Evolutionary conservation across 1,139 yeast genomes (phyloP).

Genomic region (Tardiomyces digboiensis): DNA sequence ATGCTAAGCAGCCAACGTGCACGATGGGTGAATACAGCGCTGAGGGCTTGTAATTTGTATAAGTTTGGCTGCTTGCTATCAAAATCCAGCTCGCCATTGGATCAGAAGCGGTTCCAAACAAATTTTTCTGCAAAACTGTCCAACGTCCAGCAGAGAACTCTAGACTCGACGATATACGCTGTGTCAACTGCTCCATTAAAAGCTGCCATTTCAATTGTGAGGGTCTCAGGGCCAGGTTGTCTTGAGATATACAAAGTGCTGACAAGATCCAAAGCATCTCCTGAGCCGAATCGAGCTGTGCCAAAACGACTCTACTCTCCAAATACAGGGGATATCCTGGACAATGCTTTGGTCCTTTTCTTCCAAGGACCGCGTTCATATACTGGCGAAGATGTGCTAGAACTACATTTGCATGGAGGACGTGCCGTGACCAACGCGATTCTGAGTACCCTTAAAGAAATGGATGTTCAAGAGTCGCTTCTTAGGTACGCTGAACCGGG

Average conservation of each 20-base stretch:
- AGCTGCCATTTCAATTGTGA: constrained; percentile 80
- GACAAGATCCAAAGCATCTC: constrained; percentile 32
- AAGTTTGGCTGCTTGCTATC: too few relatives aligned
- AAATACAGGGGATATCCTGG: constrained; percentile 39
- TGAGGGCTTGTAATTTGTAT: too few relatives aligned
- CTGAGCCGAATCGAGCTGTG: constrained; percentile 45
- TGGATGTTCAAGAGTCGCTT: constrained; percentile 13
- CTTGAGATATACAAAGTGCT: constrained; percentile 33
- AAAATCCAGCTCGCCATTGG: too few relatives aligned
- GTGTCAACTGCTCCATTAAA: constrained; percentile 74
- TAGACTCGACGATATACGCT: constrained; percentile 61
- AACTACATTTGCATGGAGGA: constrained; percentile 91
- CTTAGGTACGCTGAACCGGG: constrained; percentile 88
- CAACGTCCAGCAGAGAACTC: constrained; percentile 20
- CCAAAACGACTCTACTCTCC: constrained; percentile 32
- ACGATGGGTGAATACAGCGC: too few relatives aligned
- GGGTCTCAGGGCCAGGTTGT: constrained; percentile 67
- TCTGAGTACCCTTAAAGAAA: constrained; percentile 44
- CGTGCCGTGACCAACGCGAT: constrained; percentile 72
- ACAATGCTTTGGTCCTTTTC: constrained; percentile 63
- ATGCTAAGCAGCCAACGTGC: too few relatives aligned
- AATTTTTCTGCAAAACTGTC: too few relatives aligned
- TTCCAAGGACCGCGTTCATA: constrained; percentile 75
- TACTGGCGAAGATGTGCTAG: constrained; percentile 89
- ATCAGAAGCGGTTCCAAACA: too few relatives aligned